Conservation (phyloP, 441 rosid genomes). For the Rhodomyrtus psidioides region DNA sequence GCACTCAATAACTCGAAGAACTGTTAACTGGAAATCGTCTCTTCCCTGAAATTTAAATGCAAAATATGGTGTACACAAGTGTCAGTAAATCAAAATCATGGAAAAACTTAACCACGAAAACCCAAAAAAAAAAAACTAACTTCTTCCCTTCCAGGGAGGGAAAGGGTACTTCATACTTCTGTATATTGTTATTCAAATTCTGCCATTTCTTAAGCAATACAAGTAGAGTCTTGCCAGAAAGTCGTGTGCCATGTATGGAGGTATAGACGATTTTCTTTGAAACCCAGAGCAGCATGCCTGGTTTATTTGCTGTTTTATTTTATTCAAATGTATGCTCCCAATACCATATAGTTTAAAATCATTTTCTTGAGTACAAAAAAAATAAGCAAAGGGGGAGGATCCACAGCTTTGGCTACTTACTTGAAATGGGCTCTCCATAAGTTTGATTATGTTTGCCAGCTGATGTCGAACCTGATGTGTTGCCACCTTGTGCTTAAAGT, state of each 20-base stretch:
- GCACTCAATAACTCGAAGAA: conserved; percentile 75
- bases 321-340: background rate
- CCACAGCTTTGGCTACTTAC: conserved; percentile 28
- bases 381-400: background rate
- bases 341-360: background rate
- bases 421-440: conserved; percentile 82
- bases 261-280: background rate
- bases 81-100: background rate
- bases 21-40: conserved; percentile 91
- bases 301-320: background rate
- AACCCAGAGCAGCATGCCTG: background rate
- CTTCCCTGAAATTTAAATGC: conserved; percentile 46
- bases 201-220: background rate
- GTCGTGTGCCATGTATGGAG: background rate
- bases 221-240: background rate
- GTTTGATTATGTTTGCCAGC: conserved; percentile 70
- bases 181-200: background rate
- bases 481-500: conserved; percentile 71
- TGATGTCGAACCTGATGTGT: conserved; percentile 63
- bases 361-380: background rate
- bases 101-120: background rate
- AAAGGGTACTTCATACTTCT: background rate
- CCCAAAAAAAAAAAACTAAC: background rate
- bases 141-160: background rate
- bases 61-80: background rate